Evolutionary conservation across 2,329 filamentous ascomycete species (phyloP).

Genomic region (Pseudogymnoascus verrucosus): DNA sequence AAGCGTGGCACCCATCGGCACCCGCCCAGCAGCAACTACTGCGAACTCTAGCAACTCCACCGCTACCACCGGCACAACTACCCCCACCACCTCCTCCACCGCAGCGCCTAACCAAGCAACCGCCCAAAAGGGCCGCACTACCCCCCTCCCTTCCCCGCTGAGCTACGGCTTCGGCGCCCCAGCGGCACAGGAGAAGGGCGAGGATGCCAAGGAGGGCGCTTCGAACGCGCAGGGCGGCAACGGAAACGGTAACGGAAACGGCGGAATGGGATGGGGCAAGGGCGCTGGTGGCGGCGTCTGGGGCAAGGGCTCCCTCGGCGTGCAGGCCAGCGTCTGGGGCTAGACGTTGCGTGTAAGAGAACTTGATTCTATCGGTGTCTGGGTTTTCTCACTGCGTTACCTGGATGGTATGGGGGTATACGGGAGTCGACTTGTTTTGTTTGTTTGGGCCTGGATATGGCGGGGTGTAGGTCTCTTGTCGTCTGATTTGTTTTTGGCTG

Average conservation of each 20-base stretch:
- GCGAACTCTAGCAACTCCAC: constrained; percentile 47
- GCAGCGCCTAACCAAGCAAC: constrained; percentile 55
- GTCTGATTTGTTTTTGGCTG: background rate
- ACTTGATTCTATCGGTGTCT: background rate
- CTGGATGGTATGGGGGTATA: background rate
- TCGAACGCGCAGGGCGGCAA: constrained; percentile 42
- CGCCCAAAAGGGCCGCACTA: constrained; percentile 52
- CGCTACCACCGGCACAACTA: constrained; percentile 50
- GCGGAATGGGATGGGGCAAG: constrained; percentile 59
- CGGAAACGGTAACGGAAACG: constrained; percentile 48
- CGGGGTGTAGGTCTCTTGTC: background rate
- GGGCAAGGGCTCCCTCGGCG: constrained; percentile 76
- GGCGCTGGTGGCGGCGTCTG: constrained; percentile 69
- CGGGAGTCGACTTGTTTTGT: background rate
- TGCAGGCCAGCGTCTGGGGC: constrained; percentile 92
- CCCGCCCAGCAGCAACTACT: constrained; percentile 58
- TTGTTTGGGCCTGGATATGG: background rate
- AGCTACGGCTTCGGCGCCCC: constrained; percentile 61
- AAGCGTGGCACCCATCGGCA: constrained; percentile 86
- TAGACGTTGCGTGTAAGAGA: constrained; percentile 38
- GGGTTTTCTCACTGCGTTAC: background rate
- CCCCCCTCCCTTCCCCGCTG: constrained; percentile 83
- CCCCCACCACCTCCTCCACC: constrained; percentile 43
- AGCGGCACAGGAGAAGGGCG: constrained; percentile 41
- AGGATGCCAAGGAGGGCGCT: constrained; percentile 36